A percentile compares a stretch with the other conserved stretches of the same genome.
These are phyloP conservation scores for Gentiana macrophylla DNA, from an alignment of 257 asterid genomes.

Conservation along the genomic window DNA sequence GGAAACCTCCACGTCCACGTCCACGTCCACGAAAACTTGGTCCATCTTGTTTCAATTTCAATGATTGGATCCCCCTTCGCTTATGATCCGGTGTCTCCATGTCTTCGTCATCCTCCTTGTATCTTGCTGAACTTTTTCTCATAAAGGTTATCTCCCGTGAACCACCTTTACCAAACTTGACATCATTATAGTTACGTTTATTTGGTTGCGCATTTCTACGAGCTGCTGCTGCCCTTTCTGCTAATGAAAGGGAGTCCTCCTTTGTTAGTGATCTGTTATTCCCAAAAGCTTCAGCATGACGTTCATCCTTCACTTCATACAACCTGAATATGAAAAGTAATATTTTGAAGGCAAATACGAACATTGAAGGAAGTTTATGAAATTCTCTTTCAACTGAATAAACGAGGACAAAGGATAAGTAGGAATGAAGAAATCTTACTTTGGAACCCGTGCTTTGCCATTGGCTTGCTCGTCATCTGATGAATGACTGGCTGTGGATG, in stretches of 20 bases:
- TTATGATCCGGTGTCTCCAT: slow-evolving; percentile 31
- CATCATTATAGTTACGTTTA: slow-evolving; percentile 19
- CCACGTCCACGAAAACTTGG: slow-evolving; percentile 42
- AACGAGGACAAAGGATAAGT: background rate
- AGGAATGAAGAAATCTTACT: slow-evolving; percentile 25
- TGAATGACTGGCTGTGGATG: slow-evolving; percentile 33
- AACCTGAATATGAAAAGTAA: slow-evolving; percentile 35
- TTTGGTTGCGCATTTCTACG: slow-evolving; percentile 16
- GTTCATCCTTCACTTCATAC: slow-evolving; percentile 79
- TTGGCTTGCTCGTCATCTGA: slow-evolving; percentile 46
- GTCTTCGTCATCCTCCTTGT: slow-evolving; percentile 50
- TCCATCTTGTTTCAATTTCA: slow-evolving; percentile 40
- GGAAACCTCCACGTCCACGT: slow-evolving; percentile 29
- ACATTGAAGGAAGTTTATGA: too few relatives aligned
- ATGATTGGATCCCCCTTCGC: slow-evolving; percentile 65
- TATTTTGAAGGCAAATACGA: background rate
- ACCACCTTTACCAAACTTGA: slow-evolving; percentile 77
- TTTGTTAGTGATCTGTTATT: slow-evolving; percentile 51
- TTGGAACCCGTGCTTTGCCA: slow-evolving; percentile 44
- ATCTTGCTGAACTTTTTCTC: slow-evolving; percentile 47
- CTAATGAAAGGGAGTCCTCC: slow-evolving; percentile 75
- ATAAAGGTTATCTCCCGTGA: slow-evolving; percentile 74
- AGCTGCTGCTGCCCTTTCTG: slow-evolving; percentile 56
- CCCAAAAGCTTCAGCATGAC: slow-evolving; percentile 87
- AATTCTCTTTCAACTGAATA: background rate